Evolutionary conservation across 1,284 basidiomycete genomes (phyloP).

Genomic region (Rhodotorula sp.): DNA sequence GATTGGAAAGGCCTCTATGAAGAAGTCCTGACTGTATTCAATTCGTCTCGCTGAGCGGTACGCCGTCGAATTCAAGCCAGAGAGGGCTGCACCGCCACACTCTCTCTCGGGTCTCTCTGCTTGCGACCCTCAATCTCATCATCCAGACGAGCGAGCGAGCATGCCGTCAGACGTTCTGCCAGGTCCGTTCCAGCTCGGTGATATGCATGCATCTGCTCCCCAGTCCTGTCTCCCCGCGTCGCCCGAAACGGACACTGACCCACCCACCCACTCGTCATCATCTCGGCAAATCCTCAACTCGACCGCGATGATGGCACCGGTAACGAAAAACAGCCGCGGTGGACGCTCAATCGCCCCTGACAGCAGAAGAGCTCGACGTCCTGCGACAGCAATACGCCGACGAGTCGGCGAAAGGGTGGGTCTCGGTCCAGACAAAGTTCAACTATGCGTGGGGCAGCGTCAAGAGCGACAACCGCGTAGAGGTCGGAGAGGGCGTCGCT

Average conservation of each 20-base stretch:
- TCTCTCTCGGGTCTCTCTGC: too few species aligned
- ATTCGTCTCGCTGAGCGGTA: too few species aligned
- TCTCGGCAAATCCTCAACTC: not conserved
- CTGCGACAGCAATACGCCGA: conserved; percentile 32
- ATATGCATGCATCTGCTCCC: too few species aligned
- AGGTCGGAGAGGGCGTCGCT: conserved; percentile 86
- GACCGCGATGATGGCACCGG: not conserved
- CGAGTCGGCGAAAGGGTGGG: conserved; percentile 61
- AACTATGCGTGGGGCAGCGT: conserved; percentile 92
- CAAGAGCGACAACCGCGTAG: conserved; percentile 74
- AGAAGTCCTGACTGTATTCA: too few species aligned
- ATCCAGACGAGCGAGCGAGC: not conserved
- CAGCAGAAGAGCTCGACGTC: conserved; percentile 26
- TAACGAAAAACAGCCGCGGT: conserved; percentile 26
- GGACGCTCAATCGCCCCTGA: conserved; percentile 37
- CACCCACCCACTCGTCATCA: not conserved
- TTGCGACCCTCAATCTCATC: not conserved
- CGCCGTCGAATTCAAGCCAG: too few species aligned
- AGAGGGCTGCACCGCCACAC: conserved; percentile 4
- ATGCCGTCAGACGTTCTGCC: conserved; percentile 15
- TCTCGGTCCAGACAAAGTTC: conserved; percentile 95
- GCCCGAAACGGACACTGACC: not conserved
- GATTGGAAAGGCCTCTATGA: too few species aligned
- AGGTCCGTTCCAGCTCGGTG: not conserved
- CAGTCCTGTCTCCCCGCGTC: too few species aligned